These are phyloP conservation scores for Tuber umbilicatum DNA, from an alignment of 495 filamentous ascomycete species.

Conservation along the genomic window DNA sequence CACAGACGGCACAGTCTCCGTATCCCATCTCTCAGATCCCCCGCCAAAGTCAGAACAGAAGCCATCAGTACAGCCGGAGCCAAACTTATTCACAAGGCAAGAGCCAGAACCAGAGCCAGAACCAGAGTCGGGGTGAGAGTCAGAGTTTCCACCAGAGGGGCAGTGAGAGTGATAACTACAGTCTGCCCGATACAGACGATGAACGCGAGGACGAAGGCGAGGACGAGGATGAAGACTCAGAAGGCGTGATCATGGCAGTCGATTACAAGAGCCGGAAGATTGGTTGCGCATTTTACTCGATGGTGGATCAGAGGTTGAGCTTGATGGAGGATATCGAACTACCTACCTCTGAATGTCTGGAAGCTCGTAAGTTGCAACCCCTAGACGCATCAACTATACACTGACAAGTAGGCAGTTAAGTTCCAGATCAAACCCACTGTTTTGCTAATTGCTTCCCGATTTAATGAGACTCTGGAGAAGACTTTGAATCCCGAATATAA, in stretches of 20 bases:
- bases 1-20: slow-evolving; percentile 12
- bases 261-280: slow-evolving; percentile 67
- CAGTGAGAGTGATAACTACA: background rate
- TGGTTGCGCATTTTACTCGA: slow-evolving; percentile 82
- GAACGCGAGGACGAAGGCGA: background rate
- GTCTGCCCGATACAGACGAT: background rate
- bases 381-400: background rate
- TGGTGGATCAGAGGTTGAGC: slow-evolving; percentile 64
- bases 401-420: slow-evolving; percentile 50
- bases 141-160: background rate
- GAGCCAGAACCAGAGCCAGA: background rate
- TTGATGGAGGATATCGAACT: slow-evolving; percentile 74
- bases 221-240: slow-evolving; percentile 51
- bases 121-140: background rate
- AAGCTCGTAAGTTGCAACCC: slow-evolving; percentile 51
- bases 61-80: background rate
- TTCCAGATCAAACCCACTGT: slow-evolving; percentile 73
- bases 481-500: slow-evolving; percentile 43
- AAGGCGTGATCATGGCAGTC: slow-evolving; percentile 78
- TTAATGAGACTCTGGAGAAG: slow-evolving; percentile 55
- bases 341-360: slow-evolving; percentile 62
- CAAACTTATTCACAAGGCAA: background rate
- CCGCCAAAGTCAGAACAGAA: background rate
- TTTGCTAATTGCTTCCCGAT: slow-evolving; percentile 63
- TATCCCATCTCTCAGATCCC: background rate